Conservation (phyloP, 169 alveolate genomes). For the Neospora caninum region DNA sequence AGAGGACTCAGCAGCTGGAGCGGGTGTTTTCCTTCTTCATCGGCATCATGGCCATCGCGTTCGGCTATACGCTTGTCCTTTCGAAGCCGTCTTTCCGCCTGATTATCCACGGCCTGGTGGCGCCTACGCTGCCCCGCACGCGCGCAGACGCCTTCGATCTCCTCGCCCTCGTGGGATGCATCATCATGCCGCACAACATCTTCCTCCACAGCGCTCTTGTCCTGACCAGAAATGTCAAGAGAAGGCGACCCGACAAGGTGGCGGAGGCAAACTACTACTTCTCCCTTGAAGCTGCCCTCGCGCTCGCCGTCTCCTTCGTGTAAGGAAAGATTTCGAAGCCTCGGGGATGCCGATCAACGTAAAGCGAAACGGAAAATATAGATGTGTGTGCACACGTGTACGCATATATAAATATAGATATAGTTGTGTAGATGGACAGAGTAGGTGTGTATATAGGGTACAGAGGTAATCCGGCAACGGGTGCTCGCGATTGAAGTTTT, state of each 20-base stretch:
- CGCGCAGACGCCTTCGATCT: conserved; percentile 29
- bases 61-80: conserved; percentile 68
- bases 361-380: no score
- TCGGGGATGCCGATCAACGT: neutral
- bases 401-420: neutral
- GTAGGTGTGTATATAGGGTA: no score
- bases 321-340: neutral
- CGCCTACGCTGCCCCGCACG: conserved; percentile 68
- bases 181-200: conserved; percentile 82
- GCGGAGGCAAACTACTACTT: conserved; percentile 52
- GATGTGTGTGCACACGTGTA: neutral
- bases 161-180: conserved; percentile 78
- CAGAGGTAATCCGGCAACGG: no score
- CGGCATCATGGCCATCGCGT: conserved; percentile 77
- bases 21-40: conserved; percentile 71
- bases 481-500: no score
- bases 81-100: conserved; percentile 71
- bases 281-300: conserved; percentile 23
- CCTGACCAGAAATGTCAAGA: conserved; percentile 66
- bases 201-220: conserved; percentile 79
- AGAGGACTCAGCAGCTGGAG: conserved; percentile 74
- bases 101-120: conserved; percentile 70
- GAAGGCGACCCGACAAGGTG: conserved; percentile 29
- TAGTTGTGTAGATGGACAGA: neutral
- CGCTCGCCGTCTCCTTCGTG: conserved; percentile 32